Percentiles rank a stretch among this genome's conserved stretches.
phyloP scores from a whole-genome alignment of 768 basidiomycete genomes.

The Tephrocybe sp. region DNA sequence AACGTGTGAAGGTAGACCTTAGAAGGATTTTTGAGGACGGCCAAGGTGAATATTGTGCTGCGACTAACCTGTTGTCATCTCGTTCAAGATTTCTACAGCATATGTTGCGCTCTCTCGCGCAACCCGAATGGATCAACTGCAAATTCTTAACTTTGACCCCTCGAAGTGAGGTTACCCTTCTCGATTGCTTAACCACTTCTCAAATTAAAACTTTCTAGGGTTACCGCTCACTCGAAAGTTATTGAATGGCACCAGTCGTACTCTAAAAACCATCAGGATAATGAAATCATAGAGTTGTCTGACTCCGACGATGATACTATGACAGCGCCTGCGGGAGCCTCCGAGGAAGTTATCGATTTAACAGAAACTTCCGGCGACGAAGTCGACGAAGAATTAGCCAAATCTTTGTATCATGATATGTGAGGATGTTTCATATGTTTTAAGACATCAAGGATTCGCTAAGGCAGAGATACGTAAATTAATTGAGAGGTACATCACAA shows the following conservation, averaged over 20 bases:
- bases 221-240: slow-evolving; percentile 64
- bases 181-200: background rate
- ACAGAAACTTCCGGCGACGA: slow-evolving; percentile 27
- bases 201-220: too few relatives aligned
- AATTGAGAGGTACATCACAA: too few relatives aligned
- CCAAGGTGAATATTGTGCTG: slow-evolving; percentile 48
- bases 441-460: too few relatives aligned
- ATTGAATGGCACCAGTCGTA: slow-evolving; percentile 48
- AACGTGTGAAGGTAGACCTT: slow-evolving; percentile 81
- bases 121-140: slow-evolving; percentile 60
- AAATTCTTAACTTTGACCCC: slow-evolving; percentile 64
- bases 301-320: slow-evolving; percentile 16
- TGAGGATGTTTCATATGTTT: background rate
- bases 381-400: slow-evolving; percentile 37
- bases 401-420: slow-evolving; percentile 30
- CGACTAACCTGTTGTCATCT: background rate
- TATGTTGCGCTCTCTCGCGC: slow-evolving; percentile 77
- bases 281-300: slow-evolving; percentile 20
- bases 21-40: slow-evolving; percentile 76
- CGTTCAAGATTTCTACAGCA: slow-evolving; percentile 34
- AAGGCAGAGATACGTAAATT: too few relatives aligned
- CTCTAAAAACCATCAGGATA: background rate
- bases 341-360: slow-evolving; percentile 11
- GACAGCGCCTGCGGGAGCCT: slow-evolving; percentile 17
- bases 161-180: slow-evolving; percentile 43